phyloP scores from a whole-genome alignment of 495 filamentous ascomycete genomes.

The Xylaria grammica region DNA sequence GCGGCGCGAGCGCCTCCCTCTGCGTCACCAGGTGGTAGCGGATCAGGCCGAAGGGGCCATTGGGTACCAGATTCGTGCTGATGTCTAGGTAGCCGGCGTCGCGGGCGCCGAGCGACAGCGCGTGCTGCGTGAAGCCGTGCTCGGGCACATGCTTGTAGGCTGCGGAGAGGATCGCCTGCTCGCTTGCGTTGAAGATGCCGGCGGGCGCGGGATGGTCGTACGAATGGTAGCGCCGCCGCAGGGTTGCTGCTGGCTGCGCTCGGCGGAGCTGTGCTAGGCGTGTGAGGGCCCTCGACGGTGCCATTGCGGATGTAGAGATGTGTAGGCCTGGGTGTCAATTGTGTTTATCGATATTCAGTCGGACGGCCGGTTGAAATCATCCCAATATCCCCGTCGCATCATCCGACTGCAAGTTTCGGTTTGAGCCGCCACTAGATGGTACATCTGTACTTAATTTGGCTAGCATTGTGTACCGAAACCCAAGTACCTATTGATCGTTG shows the following conservation, averaged over 20 bases:
- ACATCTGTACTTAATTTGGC: too few species aligned
- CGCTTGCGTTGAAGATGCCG: slow-evolving; percentile 69
- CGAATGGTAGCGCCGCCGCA: slow-evolving; percentile 70
- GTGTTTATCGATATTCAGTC: too few species aligned
- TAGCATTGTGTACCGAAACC: too few species aligned
- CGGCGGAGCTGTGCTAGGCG: slow-evolving; percentile 3
- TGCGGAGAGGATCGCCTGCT: slow-evolving; percentile 78
- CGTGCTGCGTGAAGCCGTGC: slow-evolving; percentile 77
- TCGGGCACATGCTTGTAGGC: slow-evolving; percentile 77
- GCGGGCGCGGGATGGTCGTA: slow-evolving; percentile 63
- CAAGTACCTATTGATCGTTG: too few species aligned
- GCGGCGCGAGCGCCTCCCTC: slow-evolving; percentile 47
- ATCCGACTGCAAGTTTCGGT: too few species aligned
- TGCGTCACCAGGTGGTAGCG: slow-evolving; percentile 79
- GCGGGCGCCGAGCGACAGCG: slow-evolving; percentile 77
- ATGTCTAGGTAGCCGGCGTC: slow-evolving; percentile 87
- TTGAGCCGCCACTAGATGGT: too few species aligned
- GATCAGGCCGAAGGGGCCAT: slow-evolving; percentile 80
- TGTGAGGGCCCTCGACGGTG: slow-evolving; percentile 21
- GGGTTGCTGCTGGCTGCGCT: slow-evolving; percentile 5
- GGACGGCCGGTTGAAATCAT: too few species aligned
- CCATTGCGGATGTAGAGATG: slow-evolving; percentile 13
- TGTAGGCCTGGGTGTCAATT: not conserved
- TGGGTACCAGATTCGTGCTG: slow-evolving; percentile 78
- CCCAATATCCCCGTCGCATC: too few species aligned